phyloP scores from a whole-genome alignment of 306 rosid species.

The Fagus sylvatica region DNA sequence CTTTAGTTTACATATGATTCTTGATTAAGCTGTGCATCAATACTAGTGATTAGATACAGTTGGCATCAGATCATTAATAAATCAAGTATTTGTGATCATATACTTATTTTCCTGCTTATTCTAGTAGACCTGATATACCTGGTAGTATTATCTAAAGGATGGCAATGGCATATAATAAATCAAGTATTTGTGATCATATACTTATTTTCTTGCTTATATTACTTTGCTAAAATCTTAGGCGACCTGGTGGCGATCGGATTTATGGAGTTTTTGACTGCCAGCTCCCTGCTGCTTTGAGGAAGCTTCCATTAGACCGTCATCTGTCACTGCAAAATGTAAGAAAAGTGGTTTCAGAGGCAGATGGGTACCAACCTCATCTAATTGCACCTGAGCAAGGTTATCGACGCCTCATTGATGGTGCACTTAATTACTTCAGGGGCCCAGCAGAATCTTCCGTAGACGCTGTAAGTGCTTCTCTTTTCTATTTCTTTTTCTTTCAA shows the following conservation, averaged over 20 bases:
- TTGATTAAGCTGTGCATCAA: too few species aligned
- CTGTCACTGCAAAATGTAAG: slow-evolving; percentile 49
- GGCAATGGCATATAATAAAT: not conserved
- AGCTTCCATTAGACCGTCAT: slow-evolving; percentile 51
- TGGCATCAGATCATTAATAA: not conserved
- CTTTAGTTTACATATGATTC: too few species aligned
- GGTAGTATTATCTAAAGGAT: not conserved
- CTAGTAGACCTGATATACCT: not conserved
- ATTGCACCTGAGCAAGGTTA: slow-evolving; percentile 61
- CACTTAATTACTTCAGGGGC: slow-evolving; percentile 47
- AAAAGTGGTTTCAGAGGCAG: slow-evolving; percentile 53
- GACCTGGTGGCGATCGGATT: slow-evolving; percentile 57
- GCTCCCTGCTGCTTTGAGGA: slow-evolving; percentile 53
- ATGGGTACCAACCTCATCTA: slow-evolving; percentile 63
- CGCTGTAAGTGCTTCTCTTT: slow-evolving; percentile 34
- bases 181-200: not conserved
- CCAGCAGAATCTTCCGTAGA: slow-evolving; percentile 61
- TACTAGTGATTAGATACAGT: not conserved
- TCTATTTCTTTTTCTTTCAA: not conserved
- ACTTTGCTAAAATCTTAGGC: slow-evolving; percentile 31
- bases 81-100: not conserved
- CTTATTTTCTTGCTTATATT: not conserved
- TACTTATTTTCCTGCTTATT: not conserved
- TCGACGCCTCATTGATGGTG: slow-evolving; percentile 51
- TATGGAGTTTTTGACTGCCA: slow-evolving; percentile 49